Evolutionary conservation across 164 flowering plant species (phyloP).

Genomic region (Magnolia sinica): DNA sequence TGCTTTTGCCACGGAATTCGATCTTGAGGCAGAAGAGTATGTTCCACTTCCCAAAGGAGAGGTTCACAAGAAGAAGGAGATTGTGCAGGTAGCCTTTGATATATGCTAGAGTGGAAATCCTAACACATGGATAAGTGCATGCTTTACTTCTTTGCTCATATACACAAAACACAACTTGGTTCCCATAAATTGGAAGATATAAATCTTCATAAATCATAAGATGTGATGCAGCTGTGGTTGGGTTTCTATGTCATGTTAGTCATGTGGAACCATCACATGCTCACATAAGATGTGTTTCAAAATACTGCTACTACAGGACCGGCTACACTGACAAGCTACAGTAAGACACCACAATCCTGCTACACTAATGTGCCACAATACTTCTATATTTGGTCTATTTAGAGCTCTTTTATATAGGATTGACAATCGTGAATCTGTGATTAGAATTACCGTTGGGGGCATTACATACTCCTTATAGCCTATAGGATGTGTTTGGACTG

Average conservation of each 20-base stretch:
- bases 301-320: too few species aligned
- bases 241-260: background rate
- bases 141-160: slow-evolving; percentile 6
- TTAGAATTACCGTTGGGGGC: too few species aligned
- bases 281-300: too few species aligned
- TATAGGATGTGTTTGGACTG: too few species aligned
- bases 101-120: background rate
- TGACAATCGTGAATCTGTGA: too few species aligned
- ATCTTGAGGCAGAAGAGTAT: slow-evolving; percentile 99
- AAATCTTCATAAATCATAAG: background rate
- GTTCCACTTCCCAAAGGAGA: slow-evolving; percentile 99
- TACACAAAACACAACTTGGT: background rate
- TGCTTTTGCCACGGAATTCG: slow-evolving; percentile 98
- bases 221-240: background rate
- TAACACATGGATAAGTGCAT: background rate
- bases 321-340: too few species aligned
- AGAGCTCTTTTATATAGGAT: too few species aligned
- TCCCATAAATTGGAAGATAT: background rate
- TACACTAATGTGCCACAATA: too few species aligned
- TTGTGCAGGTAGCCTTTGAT: slow-evolving; percentile 67
- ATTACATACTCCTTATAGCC: too few species aligned
- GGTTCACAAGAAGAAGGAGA: slow-evolving; percentile 98
- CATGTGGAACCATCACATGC: background rate
- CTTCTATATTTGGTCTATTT: too few species aligned
- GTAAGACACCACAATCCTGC: too few species aligned